Conservation (phyloP, 768 basidiomycete species). For the Postia placenta region DNA sequence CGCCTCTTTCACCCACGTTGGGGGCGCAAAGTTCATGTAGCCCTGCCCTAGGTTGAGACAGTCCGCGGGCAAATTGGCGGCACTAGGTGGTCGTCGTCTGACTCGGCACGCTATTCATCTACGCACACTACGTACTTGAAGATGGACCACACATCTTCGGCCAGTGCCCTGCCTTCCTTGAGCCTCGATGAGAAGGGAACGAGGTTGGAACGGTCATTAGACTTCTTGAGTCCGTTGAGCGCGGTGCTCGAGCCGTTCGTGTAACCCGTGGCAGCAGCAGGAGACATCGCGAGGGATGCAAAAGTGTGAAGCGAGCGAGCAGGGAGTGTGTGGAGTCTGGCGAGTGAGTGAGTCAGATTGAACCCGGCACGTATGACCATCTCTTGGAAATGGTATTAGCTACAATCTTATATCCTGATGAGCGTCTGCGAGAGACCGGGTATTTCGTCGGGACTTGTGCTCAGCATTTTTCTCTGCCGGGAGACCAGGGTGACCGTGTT, state of each 20-base stretch:
- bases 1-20: constrained; percentile 70
- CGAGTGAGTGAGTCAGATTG: constrained; percentile 2
- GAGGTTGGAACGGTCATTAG: constrained; percentile 27
- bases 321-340: constrained; percentile 11
- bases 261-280: constrained; percentile 3
- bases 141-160: constrained; percentile 87
- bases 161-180: constrained; percentile 68
- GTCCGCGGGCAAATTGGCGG: constrained; percentile 80
- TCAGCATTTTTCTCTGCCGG: not conserved
- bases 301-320: constrained; percentile 1
- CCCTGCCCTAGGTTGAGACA: constrained; percentile 91
- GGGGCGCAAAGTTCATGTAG: constrained; percentile 91
- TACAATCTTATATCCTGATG: not conserved
- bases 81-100: constrained; percentile 44
- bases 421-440: not conserved
- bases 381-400: not conserved
- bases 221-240: constrained; percentile 21
- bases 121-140: constrained; percentile 54
- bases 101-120: not conserved
- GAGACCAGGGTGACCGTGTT: not conserved
- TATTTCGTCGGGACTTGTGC: constrained; percentile 2
- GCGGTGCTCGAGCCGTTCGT: constrained; percentile 11
- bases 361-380: not conserved
- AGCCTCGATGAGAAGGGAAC: constrained; percentile 71
- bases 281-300: constrained; percentile 5